Percentiles rank a stretch among this genome's conserved stretches.
These are phyloP conservation scores for Pyrus pyrifolia DNA, from an alignment of 306 rosid genomes.

Conservation along the genomic window DNA sequence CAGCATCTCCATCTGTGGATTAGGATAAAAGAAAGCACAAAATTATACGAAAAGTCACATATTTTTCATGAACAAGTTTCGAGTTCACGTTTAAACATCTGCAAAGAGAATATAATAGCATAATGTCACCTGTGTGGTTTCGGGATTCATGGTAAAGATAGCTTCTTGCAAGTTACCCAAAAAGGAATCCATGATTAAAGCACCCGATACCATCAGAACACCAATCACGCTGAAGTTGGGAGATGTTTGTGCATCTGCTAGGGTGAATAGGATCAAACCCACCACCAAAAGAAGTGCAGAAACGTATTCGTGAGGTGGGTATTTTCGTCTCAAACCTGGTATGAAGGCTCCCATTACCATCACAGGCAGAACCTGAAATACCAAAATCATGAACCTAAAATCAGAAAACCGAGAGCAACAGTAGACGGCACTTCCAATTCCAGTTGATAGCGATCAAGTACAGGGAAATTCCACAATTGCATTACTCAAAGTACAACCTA, in stretches of 20 bases:
- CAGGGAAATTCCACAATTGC: neutral
- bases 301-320: constrained; percentile 74
- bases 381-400: constrained; percentile 8
- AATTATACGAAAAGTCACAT: constrained; percentile 10
- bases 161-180: constrained; percentile 97
- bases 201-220: constrained; percentile 87
- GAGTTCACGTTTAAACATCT: neutral
- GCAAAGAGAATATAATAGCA: neutral
- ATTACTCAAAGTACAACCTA: neutral
- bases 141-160: constrained; percentile 90
- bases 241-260: constrained; percentile 93
- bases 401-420: neutral
- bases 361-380: constrained; percentile 82
- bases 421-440: neutral
- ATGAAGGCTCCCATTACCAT: constrained; percentile 98
- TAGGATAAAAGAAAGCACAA: constrained; percentile 4
- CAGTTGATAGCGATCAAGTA: neutral
- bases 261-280: constrained; percentile 92
- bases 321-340: constrained; percentile 86
- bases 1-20: constrained; percentile 86
- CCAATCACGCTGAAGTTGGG: constrained; percentile 90
- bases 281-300: constrained; percentile 84
- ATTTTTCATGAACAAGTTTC: constrained; percentile 13
- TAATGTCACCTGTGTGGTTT: constrained; percentile 76
- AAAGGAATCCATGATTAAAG: constrained; percentile 88